phyloP scores from a whole-genome alignment of 148 eudicot species.

The Pharnaceum exiguum region DNA sequence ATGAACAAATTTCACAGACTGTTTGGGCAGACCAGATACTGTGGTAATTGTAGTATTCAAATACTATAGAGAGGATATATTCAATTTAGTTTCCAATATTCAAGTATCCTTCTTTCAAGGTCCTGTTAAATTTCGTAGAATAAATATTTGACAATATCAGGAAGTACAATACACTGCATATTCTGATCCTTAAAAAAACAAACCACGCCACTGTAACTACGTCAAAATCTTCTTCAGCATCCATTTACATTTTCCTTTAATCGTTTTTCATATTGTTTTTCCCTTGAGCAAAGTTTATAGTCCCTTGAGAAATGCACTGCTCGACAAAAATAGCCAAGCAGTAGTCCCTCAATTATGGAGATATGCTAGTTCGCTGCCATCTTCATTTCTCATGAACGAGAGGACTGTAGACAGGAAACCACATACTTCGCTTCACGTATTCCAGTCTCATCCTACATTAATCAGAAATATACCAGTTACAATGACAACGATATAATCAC shows the following conservation, averaged over 20 bases:
- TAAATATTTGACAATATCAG: no score
- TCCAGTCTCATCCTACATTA: conserved; percentile 70
- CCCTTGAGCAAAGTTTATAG: neutral
- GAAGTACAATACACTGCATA: conserved; percentile 6
- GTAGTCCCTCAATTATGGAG: neutral
- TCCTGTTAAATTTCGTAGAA: no score
- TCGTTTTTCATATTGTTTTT: neutral
- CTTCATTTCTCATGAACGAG: conserved; percentile 83
- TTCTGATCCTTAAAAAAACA: neutral
- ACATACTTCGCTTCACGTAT: conserved; percentile 73
- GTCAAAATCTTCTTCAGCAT: neutral
- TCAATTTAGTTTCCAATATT: no score
- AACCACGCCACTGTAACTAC: neutral
- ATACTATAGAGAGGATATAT: no score
- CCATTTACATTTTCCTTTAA: neutral
- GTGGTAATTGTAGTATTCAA: no score
- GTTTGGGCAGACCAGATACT: no score
- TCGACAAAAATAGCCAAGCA: neutral
- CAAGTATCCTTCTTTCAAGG: no score
- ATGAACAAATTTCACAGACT: no score
- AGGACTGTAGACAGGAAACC: conserved; percentile 88
- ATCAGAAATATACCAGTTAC: neutral
- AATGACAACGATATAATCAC: neutral
- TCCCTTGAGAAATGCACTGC: neutral
- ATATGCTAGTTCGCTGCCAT: neutral